phyloP scores from a whole-genome alignment of 2,329 filamentous ascomycete genomes.

The Cladosporium sphaerospermum region DNA sequence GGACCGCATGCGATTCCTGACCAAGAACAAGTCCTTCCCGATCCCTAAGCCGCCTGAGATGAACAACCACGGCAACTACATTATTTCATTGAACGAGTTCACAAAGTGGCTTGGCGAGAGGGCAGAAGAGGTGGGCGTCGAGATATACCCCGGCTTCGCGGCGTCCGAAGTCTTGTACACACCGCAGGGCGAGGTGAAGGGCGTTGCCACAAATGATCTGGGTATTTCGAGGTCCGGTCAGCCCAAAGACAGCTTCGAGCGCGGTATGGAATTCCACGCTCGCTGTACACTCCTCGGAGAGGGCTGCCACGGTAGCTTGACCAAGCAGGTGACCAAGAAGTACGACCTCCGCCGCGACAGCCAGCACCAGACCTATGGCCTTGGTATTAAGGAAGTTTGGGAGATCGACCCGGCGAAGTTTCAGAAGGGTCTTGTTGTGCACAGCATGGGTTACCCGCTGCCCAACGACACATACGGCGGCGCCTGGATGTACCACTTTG shows the following conservation, averaged over 20 bases:
- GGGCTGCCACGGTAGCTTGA: constrained; percentile 91
- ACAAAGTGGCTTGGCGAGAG: constrained; percentile 93
- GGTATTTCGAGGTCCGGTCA: constrained; percentile 76
- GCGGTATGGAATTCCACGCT: constrained; percentile 97
- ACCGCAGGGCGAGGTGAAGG: constrained; percentile 78
- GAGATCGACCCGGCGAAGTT: constrained; percentile 92
- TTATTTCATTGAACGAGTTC: constrained; percentile 90
- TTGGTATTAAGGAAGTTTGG: constrained; percentile 97
- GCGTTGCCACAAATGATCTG: constrained; percentile 92
- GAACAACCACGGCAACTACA: constrained; percentile 97
- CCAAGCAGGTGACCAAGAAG: constrained; percentile 90
- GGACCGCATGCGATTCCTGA: constrained; percentile 93
- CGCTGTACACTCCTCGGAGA: constrained; percentile 86
- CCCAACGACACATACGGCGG: constrained; percentile 87
- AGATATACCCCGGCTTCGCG: constrained; percentile 93
- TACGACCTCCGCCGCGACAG: constrained; percentile 84
- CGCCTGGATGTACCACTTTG: constrained; percentile 99
- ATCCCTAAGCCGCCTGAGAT: constrained; percentile 91
- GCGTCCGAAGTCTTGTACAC: constrained; percentile 88
- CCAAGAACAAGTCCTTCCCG: constrained; percentile 69
- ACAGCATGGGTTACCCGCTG: constrained; percentile 90
- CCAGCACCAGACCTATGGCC: constrained; percentile 88
- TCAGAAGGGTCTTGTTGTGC: constrained; percentile 73
- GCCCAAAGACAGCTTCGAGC: constrained; percentile 84
- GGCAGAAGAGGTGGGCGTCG: constrained; percentile 93